A percentile compares a stretch with the other conserved stretches of the same genome.
Conservation (phyloP, 208 protist genomes). For the Naegleria lovaniensis region DNA sequence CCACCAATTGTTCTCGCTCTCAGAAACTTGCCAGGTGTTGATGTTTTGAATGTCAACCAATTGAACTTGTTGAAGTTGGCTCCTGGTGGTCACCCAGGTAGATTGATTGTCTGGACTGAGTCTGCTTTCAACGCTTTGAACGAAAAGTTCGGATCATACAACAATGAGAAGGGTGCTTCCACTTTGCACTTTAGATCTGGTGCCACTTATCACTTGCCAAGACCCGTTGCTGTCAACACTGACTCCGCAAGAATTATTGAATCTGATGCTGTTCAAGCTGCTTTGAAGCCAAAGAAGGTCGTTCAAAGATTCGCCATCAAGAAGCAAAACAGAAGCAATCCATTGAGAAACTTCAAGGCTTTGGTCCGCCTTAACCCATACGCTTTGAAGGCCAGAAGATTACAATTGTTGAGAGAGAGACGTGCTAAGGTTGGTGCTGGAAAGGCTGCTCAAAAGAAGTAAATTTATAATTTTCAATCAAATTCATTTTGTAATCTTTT, state of each 20-base stretch:
- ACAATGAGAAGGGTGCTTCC: conserved; percentile 37
- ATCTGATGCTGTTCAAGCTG: conserved; percentile 71
- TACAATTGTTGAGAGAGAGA: conserved; percentile 5
- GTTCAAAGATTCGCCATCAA: conserved; percentile 25
- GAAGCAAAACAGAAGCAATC: conserved; percentile 37
- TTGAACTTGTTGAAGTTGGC: conserved; percentile 97
- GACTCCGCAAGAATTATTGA: conserved; percentile 76
- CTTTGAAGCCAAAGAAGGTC: conserved; percentile 36
- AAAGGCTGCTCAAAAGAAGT: background rate
- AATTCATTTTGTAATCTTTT: no score
- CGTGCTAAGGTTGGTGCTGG: background rate
- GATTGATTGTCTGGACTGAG: conserved; percentile 98
- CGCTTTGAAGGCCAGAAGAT: background rate
- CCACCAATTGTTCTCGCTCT: conserved; percentile 69
- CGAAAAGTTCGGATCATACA: conserved; percentile 86
- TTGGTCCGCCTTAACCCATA: conserved; percentile 28
- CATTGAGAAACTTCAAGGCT: background rate
- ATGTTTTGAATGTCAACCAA: conserved; percentile 76
- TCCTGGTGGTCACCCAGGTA: conserved; percentile 96
- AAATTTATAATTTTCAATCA: no score
- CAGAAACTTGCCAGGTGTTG: conserved; percentile 94
- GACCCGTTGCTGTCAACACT: conserved; percentile 63
- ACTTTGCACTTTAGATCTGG: background rate
- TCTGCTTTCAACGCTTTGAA: conserved; percentile 93
- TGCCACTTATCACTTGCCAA: conserved; percentile 53